phyloP scores from a whole-genome alignment of 1,284 basidiomycete genomes.

The Cryptococcus sp. region DNA sequence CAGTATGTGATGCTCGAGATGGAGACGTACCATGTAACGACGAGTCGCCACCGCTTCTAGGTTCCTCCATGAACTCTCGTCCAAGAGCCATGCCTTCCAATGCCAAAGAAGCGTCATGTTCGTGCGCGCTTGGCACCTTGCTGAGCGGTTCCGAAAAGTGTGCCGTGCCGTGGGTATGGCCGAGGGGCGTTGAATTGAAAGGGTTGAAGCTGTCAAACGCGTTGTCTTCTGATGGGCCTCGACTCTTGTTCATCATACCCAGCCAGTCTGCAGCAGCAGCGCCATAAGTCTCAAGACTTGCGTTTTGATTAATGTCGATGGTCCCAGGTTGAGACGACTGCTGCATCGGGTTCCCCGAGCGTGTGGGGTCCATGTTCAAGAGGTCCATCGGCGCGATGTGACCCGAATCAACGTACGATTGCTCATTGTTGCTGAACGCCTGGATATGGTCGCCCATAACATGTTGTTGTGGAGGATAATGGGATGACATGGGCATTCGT shows the following conservation, averaged over 20 bases:
- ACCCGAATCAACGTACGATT: not conserved
- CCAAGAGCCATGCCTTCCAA: conserved; percentile 1
- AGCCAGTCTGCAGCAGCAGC: not conserved
- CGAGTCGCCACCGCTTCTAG: not conserved
- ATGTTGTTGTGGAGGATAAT: not conserved
- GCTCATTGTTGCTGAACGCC: not conserved
- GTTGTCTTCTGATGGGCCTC: not conserved
- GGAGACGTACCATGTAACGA: not conserved
- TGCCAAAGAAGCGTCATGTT: conserved; percentile 1
- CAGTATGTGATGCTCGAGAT: not conserved
- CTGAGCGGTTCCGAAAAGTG: not conserved
- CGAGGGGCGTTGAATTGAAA: too few species aligned
- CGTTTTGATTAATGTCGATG: too few species aligned
- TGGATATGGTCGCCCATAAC: not conserved
- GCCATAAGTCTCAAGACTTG: not conserved
- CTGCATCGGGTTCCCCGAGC: not conserved
- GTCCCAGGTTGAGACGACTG: not conserved
- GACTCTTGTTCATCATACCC: not conserved
- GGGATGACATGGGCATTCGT: too few species aligned
- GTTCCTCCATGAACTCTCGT: not conserved
- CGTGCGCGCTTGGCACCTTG: not conserved
- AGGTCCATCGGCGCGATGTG: not conserved
- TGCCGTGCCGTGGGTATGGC: too few species aligned
- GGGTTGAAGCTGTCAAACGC: too few species aligned
- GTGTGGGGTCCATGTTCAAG: not conserved